phyloP scores from a whole-genome alignment of 2,329 filamentous ascomycete genomes.

The Triangularia setosa region DNA sequence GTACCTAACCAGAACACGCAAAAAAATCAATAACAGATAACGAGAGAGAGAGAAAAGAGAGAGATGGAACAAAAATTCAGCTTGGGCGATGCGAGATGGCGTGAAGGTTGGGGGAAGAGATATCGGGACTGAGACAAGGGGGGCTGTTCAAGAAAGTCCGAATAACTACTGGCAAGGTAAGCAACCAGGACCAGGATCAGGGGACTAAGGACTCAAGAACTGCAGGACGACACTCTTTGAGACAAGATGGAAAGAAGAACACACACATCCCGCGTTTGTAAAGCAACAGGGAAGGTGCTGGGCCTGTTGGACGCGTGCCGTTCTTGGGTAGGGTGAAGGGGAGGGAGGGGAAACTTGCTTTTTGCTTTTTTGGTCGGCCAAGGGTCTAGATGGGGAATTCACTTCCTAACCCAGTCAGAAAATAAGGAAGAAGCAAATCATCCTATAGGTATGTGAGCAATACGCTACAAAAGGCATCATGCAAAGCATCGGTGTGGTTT shows the following conservation, averaged over 20 bases:
- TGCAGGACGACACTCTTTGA: not conserved
- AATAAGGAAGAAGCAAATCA: not conserved
- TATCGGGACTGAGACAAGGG: not conserved
- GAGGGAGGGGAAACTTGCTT: not conserved
- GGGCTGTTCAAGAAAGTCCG: too few species aligned
- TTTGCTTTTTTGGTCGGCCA: not conserved
- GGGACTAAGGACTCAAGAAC: not conserved
- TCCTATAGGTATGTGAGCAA: not conserved
- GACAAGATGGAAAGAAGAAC: not conserved
- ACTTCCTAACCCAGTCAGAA: not conserved
- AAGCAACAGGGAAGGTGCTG: not conserved
- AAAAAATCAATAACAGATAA: not conserved
- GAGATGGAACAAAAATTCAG: not conserved
- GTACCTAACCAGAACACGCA: not conserved
- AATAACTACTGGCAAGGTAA: not conserved
- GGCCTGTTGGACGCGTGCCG: not conserved
- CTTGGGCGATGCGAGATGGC: not conserved
- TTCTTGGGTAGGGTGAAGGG: not conserved
- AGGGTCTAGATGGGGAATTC: not conserved
- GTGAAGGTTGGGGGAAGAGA: not conserved
- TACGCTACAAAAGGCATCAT: not conserved
- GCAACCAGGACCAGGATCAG: not conserved
- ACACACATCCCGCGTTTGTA: not conserved
- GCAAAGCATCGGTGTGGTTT: constrained; percentile 3
- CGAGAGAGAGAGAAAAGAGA: not conserved